Evolutionary conservation across 2,329 filamentous ascomycete genomes (phyloP).

Genomic region (Colletotrichum destructivum): DNA sequence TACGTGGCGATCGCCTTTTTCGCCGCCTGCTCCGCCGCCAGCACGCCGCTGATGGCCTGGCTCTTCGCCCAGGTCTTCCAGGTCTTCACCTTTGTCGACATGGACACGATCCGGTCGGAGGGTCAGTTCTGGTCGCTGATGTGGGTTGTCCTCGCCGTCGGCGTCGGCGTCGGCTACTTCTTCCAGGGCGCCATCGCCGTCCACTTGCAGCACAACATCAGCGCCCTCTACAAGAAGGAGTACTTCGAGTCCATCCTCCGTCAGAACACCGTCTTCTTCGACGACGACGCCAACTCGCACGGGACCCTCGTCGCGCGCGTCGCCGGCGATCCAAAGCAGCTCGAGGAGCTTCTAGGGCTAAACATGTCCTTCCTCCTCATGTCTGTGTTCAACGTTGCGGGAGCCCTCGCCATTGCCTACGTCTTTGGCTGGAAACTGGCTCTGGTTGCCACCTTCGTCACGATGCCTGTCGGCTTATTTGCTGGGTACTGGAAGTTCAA

Average conservation of each 20-base stretch:
- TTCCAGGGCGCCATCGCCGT: slow-evolving; percentile 61
- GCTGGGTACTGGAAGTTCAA: slow-evolving; percentile 67
- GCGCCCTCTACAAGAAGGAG: slow-evolving; percentile 70
- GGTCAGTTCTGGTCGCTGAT: slow-evolving; percentile 76
- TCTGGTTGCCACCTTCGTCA: slow-evolving; percentile 75
- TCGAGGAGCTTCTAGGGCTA: slow-evolving; percentile 74
- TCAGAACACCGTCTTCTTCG: slow-evolving; percentile 73
- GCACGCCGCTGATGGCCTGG: slow-evolving; percentile 66
- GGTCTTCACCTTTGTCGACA: slow-evolving; percentile 58
- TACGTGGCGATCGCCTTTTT: slow-evolving; percentile 65
- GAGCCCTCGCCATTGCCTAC: slow-evolving; percentile 77
- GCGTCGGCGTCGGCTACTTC: slow-evolving; percentile 68
- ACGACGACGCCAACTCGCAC: slow-evolving; percentile 71
- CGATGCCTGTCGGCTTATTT: slow-evolving; percentile 64
- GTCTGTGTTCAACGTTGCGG: slow-evolving; percentile 76
- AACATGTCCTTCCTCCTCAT: slow-evolving; percentile 76
- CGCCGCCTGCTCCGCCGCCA: slow-evolving; percentile 59
- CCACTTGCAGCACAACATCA: slow-evolving; percentile 62
- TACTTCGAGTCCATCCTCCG: slow-evolving; percentile 75
- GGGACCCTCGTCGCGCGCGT: slow-evolving; percentile 72
- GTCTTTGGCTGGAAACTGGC: slow-evolving; percentile 84
- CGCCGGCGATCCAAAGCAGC: slow-evolving; percentile 70
- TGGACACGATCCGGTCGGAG: slow-evolving; percentile 53
- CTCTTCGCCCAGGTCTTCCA: slow-evolving; percentile 69
- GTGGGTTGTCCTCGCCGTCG: slow-evolving; percentile 73